Percentiles rank a stretch among this genome's conserved stretches.
Conservation (phyloP, 1,284 basidiomycete species). For the Gymnopus androsaceus region DNA sequence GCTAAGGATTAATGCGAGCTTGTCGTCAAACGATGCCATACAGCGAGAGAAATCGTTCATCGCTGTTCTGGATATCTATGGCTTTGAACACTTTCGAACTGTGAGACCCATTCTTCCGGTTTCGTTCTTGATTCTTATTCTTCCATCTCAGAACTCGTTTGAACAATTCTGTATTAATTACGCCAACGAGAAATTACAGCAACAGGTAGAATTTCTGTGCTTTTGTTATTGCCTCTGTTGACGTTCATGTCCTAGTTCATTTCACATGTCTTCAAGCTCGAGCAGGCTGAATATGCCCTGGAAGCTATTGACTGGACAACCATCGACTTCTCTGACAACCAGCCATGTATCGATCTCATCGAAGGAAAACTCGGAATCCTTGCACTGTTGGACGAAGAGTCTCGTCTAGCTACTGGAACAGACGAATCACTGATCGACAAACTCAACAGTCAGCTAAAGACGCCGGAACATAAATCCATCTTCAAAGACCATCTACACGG, state of each 20-base stretch:
- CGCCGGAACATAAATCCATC: slow-evolving; percentile 25
- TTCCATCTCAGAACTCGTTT: slow-evolving; percentile 80
- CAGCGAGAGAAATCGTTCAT: slow-evolving; percentile 95
- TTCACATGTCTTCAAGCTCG: slow-evolving; percentile 97
- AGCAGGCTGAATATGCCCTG: slow-evolving; percentile 98
- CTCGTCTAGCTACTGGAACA: slow-evolving; percentile 91
- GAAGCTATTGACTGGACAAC: slow-evolving; percentile 99
- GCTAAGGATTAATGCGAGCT: slow-evolving; percentile 92
- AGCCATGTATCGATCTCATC: slow-evolving; percentile 97
- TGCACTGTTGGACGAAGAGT: slow-evolving; percentile 96
- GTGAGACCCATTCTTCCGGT: slow-evolving; percentile 31
- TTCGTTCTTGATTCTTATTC: slow-evolving; percentile 15
- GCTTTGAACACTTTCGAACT: slow-evolving; percentile 98
- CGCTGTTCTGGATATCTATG: slow-evolving; percentile 96
- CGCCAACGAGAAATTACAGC: slow-evolving; percentile 97
- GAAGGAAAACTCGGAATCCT: slow-evolving; percentile 97
- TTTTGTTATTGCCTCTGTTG: neutral
- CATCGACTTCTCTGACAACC: slow-evolving; percentile 98
- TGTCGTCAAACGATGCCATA: slow-evolving; percentile 71
- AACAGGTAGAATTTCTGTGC: slow-evolving; percentile 64
- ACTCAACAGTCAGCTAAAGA: slow-evolving; percentile 72
- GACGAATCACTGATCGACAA: slow-evolving; percentile 95
- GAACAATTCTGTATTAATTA: slow-evolving; percentile 99
- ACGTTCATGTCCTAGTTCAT: slow-evolving; percentile 67
- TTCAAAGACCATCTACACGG: slow-evolving; percentile 78